A percentile compares a stretch with the other conserved stretches of the same genome.
These are phyloP conservation scores for Crucihimalaya himalaica DNA, from an alignment of 345 rosid species.

Conservation along the genomic window DNA sequence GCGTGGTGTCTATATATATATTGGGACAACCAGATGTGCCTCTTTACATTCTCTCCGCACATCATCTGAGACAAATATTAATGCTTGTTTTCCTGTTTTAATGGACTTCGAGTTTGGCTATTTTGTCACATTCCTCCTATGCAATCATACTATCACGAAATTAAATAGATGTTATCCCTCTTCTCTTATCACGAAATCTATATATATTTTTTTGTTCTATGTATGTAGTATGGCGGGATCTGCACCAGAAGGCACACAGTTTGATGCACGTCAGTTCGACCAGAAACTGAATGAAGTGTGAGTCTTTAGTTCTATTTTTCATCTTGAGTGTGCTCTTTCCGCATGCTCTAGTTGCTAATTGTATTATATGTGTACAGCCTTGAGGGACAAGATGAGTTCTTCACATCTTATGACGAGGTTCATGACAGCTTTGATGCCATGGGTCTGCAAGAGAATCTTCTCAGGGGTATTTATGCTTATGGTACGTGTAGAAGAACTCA, in stretches of 20 bases:
- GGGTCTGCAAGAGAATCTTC: conserved; percentile 83
- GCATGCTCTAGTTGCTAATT: neutral
- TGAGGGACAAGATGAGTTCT: conserved; percentile 62
- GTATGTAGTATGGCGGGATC: conserved; percentile 65
- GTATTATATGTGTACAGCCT: conserved; percentile 47
- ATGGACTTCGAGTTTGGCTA: conserved; percentile 43
- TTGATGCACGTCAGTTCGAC: conserved; percentile 71
- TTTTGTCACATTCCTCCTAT: conserved; percentile 28
- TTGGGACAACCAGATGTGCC: conserved; percentile 26
- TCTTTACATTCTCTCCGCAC: conserved; percentile 23
- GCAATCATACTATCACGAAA: no score
- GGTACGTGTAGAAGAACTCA: conserved; percentile 39
- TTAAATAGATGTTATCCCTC: neutral
- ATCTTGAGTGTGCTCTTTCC: neutral
- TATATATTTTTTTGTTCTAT: neutral
- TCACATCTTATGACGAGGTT: conserved; percentile 71
- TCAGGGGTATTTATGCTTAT: conserved; percentile 83
- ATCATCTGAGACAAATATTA: conserved; percentile 29
- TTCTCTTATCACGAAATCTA: neutral
- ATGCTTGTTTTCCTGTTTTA: conserved; percentile 35
- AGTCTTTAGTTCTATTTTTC: conserved; percentile 18
- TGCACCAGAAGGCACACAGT: conserved; percentile 65
- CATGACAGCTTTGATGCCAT: conserved; percentile 71
- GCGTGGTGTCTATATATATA: conserved; percentile 27
- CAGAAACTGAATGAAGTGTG: conserved; percentile 66